Percentiles rank a stretch among this genome's conserved stretches.
Conservation (phyloP, 1,284 basidiomycete species). For the Rhizoctonia solani region DNA sequence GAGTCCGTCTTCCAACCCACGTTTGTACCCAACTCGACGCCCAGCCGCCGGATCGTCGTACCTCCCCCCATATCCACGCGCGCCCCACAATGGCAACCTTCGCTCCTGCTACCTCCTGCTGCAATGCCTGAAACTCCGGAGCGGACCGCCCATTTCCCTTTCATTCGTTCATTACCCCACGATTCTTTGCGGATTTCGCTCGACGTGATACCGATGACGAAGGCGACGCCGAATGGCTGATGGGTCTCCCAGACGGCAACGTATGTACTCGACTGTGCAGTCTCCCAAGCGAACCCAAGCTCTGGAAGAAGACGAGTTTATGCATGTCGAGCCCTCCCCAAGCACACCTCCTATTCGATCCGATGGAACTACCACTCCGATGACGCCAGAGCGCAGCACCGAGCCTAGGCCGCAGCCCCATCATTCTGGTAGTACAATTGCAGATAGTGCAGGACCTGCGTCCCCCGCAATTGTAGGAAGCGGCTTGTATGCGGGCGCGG, state of each 20-base stretch:
- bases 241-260: slow-evolving; percentile 22
- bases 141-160: slow-evolving; percentile 29
- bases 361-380: slow-evolving; percentile 4
- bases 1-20: slow-evolving; percentile 21
- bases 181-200: slow-evolving; percentile 31
- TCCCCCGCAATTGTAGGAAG: slow-evolving; percentile 9
- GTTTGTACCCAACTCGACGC: slow-evolving; percentile 31
- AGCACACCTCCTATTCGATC: slow-evolving; percentile 12
- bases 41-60: slow-evolving; percentile 18
- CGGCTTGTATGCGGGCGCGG: slow-evolving; percentile 18
- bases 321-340: slow-evolving; percentile 16
- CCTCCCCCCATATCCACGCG: slow-evolving; percentile 12
- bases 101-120: slow-evolving; percentile 18
- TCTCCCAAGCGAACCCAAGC: not conserved
- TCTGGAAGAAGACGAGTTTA: not conserved
- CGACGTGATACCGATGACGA: slow-evolving; percentile 30
- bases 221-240: slow-evolving; percentile 31
- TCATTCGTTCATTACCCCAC: slow-evolving; percentile 27
- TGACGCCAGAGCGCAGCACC: slow-evolving; percentile 29
- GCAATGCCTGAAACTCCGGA: slow-evolving; percentile 29
- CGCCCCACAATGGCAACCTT: slow-evolving; percentile 31
- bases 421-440: slow-evolving; percentile 31
- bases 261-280: slow-evolving; percentile 12
- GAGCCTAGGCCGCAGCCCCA: slow-evolving; percentile 27
- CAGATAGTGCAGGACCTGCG: slow-evolving; percentile 20